Evolutionary conservation across 2,329 filamentous ascomycete species (phyloP), one percentile per base, ranked within the genome.

Genomic region (Rutstroemia sydowiana): DNA sequence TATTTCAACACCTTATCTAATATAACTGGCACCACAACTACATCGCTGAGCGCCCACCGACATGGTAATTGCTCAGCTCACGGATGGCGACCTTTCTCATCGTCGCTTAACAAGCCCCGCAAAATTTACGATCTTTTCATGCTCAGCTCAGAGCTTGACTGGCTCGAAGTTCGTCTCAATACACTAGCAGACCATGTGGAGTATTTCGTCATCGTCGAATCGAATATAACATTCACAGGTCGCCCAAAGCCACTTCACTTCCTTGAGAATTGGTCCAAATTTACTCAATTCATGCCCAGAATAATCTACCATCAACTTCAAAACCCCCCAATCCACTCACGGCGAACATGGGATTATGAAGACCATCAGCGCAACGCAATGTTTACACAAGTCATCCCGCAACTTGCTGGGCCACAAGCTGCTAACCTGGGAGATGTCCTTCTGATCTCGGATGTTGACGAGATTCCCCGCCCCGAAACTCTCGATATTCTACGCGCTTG

Each of bases 151-250:
- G 82, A 85, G 66, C 70, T 85, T 11, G 81, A 85, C 66, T 82
- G 79, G 73, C 71, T 85, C 39, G 81, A 85, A 62, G 77, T 85
- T 44, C 77, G 81, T 14, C 70, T 85, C 3, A 74, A 79, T 60
- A 76, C 77, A 2, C 73, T 82, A 11, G 75, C 76, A 50, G 65
- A 76, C 34, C 68, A 76, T 41, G 79, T 85, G 55, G 81, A 85
- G 66, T 82, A 82, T 66, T 85, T 83, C 58, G 71, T 85, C 60
- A 72, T 85, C 31, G 74, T 84, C 44, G 82, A 85, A 66, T 74
- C 77, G 0, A 66, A 69, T n/a, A 74, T 68, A 48, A 82, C 79
- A 1, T 84, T 84, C 59, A 81, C 79, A n/a, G 75, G 75, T 37
- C 68, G 67, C 2, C 66, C 71, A 5, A 85, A 84, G 65, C 73